Percentiles rank a stretch among this genome's conserved stretches.
Conservation (phyloP, 495 filamentous ascomycete species). For the Hyaloscypha bicolor region DNA sequence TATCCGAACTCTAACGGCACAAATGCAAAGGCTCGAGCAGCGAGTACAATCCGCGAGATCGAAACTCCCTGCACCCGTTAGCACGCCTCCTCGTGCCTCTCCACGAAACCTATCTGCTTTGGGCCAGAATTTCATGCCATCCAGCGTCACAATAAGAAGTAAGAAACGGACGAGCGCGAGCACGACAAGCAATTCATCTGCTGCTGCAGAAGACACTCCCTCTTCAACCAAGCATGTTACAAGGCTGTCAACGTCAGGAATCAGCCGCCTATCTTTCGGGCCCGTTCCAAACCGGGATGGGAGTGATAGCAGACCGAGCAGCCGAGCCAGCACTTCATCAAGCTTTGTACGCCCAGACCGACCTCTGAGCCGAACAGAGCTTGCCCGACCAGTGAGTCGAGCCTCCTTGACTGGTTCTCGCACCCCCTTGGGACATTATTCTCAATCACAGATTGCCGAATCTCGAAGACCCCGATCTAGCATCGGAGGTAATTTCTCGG, state of each 20-base stretch:
- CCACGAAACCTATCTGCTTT: conserved; percentile 59
- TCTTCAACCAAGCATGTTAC: conserved; percentile 50
- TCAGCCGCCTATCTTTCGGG: conserved; percentile 56
- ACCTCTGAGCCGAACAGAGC: conserved; percentile 49
- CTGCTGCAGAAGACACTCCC: conserved; percentile 41
- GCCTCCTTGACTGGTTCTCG: conserved; percentile 66
- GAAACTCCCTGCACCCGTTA: conserved; percentile 80
- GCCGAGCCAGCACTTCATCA: conserved; percentile 51
- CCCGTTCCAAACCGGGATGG: conserved; percentile 45
- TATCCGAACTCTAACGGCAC: conserved; percentile 87
- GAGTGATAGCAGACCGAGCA: conserved; percentile 58
- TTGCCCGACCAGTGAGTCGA: conserved; percentile 64
- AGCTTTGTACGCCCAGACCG: conserved; percentile 46
- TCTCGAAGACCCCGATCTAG: conserved; percentile 56
- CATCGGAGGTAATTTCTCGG: conserved; percentile 44
- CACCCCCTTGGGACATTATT: conserved; percentile 60
- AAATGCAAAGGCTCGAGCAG: conserved; percentile 95
- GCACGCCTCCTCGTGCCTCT: conserved; percentile 79
- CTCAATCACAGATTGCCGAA: conserved; percentile 38
- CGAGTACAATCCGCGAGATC: conserved; percentile 91
- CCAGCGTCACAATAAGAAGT: conserved; percentile 75
- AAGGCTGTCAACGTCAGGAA: conserved; percentile 54
- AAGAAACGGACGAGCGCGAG: conserved; percentile 69
- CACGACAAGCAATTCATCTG: conserved; percentile 45
- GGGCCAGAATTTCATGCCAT: conserved; percentile 62